Evolutionary conservation across 2,329 filamentous ascomycete genomes (phyloP).

Genomic region (Colletotrichum incanum): DNA sequence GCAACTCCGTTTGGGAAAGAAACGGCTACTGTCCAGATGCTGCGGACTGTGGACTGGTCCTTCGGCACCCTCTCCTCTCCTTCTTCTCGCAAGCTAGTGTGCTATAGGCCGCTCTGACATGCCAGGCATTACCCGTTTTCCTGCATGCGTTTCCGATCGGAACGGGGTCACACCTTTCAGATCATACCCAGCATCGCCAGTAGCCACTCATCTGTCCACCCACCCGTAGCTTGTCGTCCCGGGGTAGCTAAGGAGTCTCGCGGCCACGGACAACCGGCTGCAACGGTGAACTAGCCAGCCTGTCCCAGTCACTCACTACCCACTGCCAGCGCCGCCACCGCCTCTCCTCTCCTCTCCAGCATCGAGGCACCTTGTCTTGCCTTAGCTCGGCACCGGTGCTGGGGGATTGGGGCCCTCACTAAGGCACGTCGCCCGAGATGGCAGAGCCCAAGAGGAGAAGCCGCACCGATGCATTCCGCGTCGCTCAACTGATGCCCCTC

Average conservation of each 20-base stretch:
- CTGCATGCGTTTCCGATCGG: conserved; percentile 17
- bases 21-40: too few species aligned
- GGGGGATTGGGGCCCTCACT: conserved; percentile 8
- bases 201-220: background rate
- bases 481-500: background rate
- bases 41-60: background rate
- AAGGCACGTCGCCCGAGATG: conserved; percentile 30
- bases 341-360: conserved; percentile 14
- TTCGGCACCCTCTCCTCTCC: too few species aligned
- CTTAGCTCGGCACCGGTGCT: conserved; percentile 20
- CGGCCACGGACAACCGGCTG: background rate
- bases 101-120: background rate
- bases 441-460: background rate
- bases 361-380: conserved; percentile 11
- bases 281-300: conserved; percentile 2
- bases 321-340: conserved; percentile 3
- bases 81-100: background rate
- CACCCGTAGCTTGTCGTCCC: background rate
- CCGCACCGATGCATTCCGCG: background rate
- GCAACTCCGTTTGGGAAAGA: too few species aligned
- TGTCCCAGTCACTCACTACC: conserved; percentile 8
- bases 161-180: conserved; percentile 2
- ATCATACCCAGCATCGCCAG: background rate
- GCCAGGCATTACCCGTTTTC: conserved; percentile 14
- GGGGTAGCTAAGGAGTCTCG: background rate